Base-by-base conservation (phyloP, 2,329 filamentous ascomycete species). In the Thelonectria blattea region DNA sequence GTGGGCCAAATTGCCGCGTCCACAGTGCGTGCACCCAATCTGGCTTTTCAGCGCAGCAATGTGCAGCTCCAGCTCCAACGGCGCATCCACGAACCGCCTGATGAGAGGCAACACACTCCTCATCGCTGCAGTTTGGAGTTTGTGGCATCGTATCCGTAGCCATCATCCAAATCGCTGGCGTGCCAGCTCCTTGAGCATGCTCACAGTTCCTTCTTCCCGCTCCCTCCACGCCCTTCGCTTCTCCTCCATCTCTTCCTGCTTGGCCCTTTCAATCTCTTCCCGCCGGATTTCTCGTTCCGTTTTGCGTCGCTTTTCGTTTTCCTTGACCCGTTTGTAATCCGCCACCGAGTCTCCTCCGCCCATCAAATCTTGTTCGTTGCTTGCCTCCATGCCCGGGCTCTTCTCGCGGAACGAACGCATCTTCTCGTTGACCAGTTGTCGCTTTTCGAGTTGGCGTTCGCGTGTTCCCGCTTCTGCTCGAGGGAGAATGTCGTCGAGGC, bases 391-490 rank as follows among this genome's bases (percentile, higher is more conserved):
- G 1, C 86, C 88, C 0, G 88, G 86, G 12, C 87, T 89, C 64
- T 84, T 87, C 65, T 93, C 82, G 59, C 87, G 79, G 72, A 96
- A 97, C 11, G 85, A 84, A 24, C 87, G 85, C 80, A 96, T 89
- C 66, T 89, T 87, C 7, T 89, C 88, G 30, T 90, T 90, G 5
- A 85, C 80, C 63, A 91, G 90, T 34, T 84, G 85, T 65, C 88
- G 89, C 83, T 97, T 97, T 79, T 99, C 94, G 1, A 98, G 82
- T 71, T 88, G 86, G 11, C 94, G 88, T 78, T 97, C 94, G 47
- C 88, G 88, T 1, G 91, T 91, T 0, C 93, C 93, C 0, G 93
- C 80, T 61, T 95, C 92, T 0, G 94, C 92, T 11, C 92, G 91
- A 0, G 94, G 93, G 0, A 83, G 86, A 0, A 97, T 79, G 65